Evolutionary conservation across 2,329 filamentous ascomycete species (phyloP).

Genomic region (Fusarium chlamydosporum): DNA sequence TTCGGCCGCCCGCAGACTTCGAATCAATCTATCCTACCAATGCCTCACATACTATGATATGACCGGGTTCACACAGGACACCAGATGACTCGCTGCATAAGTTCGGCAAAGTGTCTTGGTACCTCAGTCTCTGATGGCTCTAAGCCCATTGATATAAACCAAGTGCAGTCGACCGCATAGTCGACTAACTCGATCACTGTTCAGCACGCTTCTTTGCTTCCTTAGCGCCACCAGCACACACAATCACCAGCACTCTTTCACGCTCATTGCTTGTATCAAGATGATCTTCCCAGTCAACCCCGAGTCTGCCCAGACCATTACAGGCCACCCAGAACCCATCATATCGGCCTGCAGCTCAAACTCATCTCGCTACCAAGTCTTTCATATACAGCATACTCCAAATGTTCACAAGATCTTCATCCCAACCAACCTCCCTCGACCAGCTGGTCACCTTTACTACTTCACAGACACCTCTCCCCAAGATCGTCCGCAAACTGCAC

Average conservation of each 20-base stretch:
- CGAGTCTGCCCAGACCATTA: constrained; percentile 3
- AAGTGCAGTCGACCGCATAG: neutral
- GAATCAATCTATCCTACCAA: constrained; percentile 17
- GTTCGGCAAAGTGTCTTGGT: constrained; percentile 2
- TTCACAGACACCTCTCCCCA: constrained; percentile 3
- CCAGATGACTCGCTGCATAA: neutral
- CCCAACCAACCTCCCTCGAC: constrained; percentile 22
- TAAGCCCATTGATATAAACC: neutral
- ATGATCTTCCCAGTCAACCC: constrained; percentile 13
- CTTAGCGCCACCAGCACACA: neutral
- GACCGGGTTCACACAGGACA: constrained; percentile 19
- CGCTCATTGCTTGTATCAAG: neutral
- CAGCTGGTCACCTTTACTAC: constrained; percentile 31
- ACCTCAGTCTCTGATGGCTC: neutral
- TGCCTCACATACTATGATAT: constrained; percentile 15
- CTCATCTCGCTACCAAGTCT: constrained; percentile 34
- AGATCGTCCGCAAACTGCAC: constrained; percentile 5
- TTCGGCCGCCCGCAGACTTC: constrained; percentile 34
- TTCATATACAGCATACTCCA: constrained; percentile 38
- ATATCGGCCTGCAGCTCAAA: neutral
- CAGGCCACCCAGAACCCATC: constrained; percentile 4
- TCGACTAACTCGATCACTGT: neutral
- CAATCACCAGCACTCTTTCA: neutral
- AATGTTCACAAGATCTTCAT: constrained; percentile 43
- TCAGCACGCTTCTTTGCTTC: neutral